Base-by-base conservation (phyloP, 352 stramenopile genomes). In the Elongisporangium anandrum region DNA sequence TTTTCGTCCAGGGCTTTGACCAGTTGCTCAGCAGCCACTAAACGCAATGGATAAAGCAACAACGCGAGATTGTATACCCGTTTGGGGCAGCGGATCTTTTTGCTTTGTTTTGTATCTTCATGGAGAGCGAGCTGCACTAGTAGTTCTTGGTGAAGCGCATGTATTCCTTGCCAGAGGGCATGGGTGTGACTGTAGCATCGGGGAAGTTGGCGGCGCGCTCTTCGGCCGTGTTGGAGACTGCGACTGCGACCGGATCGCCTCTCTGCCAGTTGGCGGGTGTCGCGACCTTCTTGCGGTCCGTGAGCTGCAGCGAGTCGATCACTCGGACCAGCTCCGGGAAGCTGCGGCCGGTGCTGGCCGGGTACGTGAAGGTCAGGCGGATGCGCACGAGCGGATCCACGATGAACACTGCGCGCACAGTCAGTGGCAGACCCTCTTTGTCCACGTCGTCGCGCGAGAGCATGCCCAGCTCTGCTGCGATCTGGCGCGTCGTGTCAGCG, bases 291-390 rank as follows among this genome's bases (percentile, higher is more conserved):
- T 80, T 66, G 20, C 68, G 63, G 60, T 81, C 65, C 19, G 81
- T 85, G 22, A 95, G 68, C 70, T 96, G 87, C 21, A 98, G 72
- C 56, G 88, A 93, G 72, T 97, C 90, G 15, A 97, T 63, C 6
- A 96, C 85, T 39, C 92, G 80, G 55, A 98, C 60, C 50, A 98
- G 86, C 66, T 98, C 94, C 59, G 90, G 78, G 69, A 98, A 97
- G 77, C 98, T 98, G 60, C 91, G 80, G 21, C 93, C 92, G 17
- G 91, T 95, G 57, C 83, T 96, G 15, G 88, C 86, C 38, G 94
- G 94, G 71, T 98, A 98, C 45, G 87, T 97, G 57, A 98, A 68
- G 45, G 70, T 88, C 24, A 98, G 68, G 66, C 91, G 89, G 41
- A 98, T 76, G 56, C 93, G 93, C 64, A 95, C 88, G 45, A 96